Percentiles rank a stretch among this genome's conserved stretches.
Evolutionary conservation across 2,329 filamentous ascomycete genomes (phyloP).

Genomic region (Xylaria hypoxylon): DNA sequence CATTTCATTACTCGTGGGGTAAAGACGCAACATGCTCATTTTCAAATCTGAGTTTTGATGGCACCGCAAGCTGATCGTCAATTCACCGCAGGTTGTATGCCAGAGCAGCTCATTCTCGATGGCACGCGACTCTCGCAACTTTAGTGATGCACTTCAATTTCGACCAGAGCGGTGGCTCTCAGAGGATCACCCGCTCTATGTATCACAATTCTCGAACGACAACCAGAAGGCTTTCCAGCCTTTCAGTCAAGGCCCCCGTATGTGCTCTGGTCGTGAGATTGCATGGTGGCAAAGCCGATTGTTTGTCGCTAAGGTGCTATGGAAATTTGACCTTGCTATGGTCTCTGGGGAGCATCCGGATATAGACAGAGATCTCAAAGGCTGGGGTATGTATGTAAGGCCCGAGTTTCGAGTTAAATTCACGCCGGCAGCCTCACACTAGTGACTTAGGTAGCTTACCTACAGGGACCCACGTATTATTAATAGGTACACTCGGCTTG

Average conservation of each 20-base stretch:
- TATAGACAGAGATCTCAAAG: background rate
- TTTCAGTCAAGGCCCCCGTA: slow-evolving; percentile 15
- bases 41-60: too few species aligned
- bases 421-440: too few species aligned
- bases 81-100: slow-evolving; percentile 40
- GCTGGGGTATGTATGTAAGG: too few species aligned
- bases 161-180: slow-evolving; percentile 10
- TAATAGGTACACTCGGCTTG: too few species aligned
- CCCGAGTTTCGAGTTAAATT: too few species aligned
- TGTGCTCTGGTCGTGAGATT: slow-evolving; percentile 16
- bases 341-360: background rate
- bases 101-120: slow-evolving; percentile 5
- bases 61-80: too few species aligned
- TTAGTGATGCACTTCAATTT: background rate
- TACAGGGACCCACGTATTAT: too few species aligned
- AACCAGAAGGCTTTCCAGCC: background rate
- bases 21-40: too few species aligned
- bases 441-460: too few species aligned
- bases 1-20: too few species aligned
- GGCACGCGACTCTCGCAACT: slow-evolving; percentile 1
- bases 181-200: background rate
- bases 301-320: slow-evolving; percentile 33
- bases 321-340: slow-evolving; percentile 28
- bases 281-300: slow-evolving; percentile 26
- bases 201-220: background rate